These are phyloP conservation scores for Yueomyces sp. DNA, from an alignment of 805 yeast species.

Conservation along the genomic window DNA sequence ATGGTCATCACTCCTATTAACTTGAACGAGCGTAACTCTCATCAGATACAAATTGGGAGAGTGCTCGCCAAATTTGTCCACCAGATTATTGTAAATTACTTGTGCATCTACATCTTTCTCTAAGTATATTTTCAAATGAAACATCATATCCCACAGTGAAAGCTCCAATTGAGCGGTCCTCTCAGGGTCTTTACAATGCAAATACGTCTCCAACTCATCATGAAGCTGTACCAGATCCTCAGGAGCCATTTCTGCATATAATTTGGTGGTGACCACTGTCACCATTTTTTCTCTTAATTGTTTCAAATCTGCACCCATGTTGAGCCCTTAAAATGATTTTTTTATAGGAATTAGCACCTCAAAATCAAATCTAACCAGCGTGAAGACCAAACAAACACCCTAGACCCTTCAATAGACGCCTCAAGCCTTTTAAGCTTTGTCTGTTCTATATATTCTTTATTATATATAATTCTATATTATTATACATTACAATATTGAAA, in stretches of 20 bases:
- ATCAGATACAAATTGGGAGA: conserved; percentile 20
- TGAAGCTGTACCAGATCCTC: conserved; percentile 26
- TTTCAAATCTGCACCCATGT: conserved; percentile 1
- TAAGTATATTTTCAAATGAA: conserved; percentile 48
- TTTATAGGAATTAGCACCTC: no score
- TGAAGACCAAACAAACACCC: no score
- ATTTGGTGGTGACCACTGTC: conserved; percentile 34
- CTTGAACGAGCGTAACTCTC: conserved; percentile 18
- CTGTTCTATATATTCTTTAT: no score
- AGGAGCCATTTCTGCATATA: conserved; percentile 38
- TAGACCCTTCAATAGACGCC: no score
- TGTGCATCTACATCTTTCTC: conserved; percentile 63
- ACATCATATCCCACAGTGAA: conserved; percentile 56
- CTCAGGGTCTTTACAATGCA: conserved; percentile 11
- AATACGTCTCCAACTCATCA: conserved; percentile 24
- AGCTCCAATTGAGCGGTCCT: conserved; percentile 31
- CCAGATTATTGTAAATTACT: conserved; percentile 43
- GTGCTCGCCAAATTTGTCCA: conserved; percentile 52
- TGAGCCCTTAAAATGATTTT: background rate
- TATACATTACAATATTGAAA: background rate
- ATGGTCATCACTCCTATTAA: conserved; percentile 13
- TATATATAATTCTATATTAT: no score
- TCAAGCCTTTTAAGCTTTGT: no score
- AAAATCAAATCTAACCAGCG: no score
- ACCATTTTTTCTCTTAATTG: conserved; percentile 33